Percentiles rank a stretch among this genome's conserved stretches.
Conservation (phyloP, 2,329 filamentous ascomycete species). For the Xylaria sp. region DNA sequence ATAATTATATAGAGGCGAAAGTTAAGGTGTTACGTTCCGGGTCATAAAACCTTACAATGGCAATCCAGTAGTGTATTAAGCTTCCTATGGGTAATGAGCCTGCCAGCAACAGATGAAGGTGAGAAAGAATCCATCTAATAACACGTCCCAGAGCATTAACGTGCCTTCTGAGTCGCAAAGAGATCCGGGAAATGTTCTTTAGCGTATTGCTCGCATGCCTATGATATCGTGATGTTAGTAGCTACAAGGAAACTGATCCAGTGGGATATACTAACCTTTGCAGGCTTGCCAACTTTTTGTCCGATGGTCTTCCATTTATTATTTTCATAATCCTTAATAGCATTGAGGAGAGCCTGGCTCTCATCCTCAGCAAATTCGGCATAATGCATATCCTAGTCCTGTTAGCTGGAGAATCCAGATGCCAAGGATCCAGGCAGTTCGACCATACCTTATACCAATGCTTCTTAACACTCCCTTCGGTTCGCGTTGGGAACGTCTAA, state of each 20-base stretch:
- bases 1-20: constrained; percentile 28
- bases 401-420: constrained; percentile 15
- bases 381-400: constrained; percentile 92
- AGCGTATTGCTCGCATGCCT: constrained; percentile 92
- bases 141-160: constrained; percentile 36
- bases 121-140: neutral
- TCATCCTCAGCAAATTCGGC: constrained; percentile 98
- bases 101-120: constrained; percentile 3
- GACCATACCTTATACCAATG: constrained; percentile 94
- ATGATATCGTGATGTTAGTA: constrained; percentile 36
- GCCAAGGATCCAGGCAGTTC: neutral
- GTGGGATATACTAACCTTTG: constrained; percentile 73
- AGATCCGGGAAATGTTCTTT: constrained; percentile 86
- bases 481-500: constrained; percentile 90
- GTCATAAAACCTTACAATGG: constrained; percentile 11
- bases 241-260: neutral
- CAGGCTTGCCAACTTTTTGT: constrained; percentile 95
- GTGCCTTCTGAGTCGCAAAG: constrained; percentile 47
- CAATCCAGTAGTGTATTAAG: constrained; percentile 29
- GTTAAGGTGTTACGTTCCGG: constrained; percentile 11
- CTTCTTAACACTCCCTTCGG: constrained; percentile 98
- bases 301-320: constrained; percentile 99
- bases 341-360: constrained; percentile 83
- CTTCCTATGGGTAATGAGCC: constrained; percentile 18
- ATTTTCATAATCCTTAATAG: constrained; percentile 98